Base-by-base conservation (phyloP, 2,329 filamentous ascomycete genomes). In the Incumbomyces lentus region DNA sequence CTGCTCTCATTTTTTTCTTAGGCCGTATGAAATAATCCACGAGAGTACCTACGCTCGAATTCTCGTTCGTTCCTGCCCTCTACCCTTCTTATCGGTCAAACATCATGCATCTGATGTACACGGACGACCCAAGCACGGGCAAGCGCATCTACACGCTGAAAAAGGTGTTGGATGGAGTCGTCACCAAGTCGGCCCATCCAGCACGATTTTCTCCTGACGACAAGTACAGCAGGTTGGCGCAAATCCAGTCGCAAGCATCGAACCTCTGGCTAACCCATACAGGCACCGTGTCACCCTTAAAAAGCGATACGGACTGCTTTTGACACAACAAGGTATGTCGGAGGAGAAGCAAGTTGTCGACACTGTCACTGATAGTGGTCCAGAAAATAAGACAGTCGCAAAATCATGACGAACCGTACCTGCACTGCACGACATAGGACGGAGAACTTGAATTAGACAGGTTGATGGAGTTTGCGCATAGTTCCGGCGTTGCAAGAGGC, bases 141-240 rank as follows among this genome's bases (percentile, higher is more conserved):
- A 90, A 87, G 74, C 87, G 90, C 66, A 71, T 84, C 61, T 98
- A 96, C 77, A 96, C 92, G 40, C 80, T 96, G 56, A 90, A 95
- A 72, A 57, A 57, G 37, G 55, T 57, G 26, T 51, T 57, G n/a
- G 75, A 81, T 59, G 84, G 84, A 62, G 79, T 88, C 64, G 86
- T 95, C 62, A 94, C 90, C 66, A 95, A 94, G 76, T 92, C 85
- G 45, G 92, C 92, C 47, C 90, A 96, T 72, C 90, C 92, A 39
- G 92, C 92, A 36, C 79, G 92, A 58, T 98, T 96, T 75, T 95
- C 87, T 39, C 92, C 92, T 54, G 92, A 98, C 70, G 92, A 98
- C 76, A 95, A 95, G 76, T 96, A 93, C 78, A 95, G 88, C 62
- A 74, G 78, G 76, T 79, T 64, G 43, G 68, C 16, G 6, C 11